phyloP scores from a whole-genome alignment of 1,284 basidiomycete genomes.

The Melanopsichium pennsylvanicum region DNA sequence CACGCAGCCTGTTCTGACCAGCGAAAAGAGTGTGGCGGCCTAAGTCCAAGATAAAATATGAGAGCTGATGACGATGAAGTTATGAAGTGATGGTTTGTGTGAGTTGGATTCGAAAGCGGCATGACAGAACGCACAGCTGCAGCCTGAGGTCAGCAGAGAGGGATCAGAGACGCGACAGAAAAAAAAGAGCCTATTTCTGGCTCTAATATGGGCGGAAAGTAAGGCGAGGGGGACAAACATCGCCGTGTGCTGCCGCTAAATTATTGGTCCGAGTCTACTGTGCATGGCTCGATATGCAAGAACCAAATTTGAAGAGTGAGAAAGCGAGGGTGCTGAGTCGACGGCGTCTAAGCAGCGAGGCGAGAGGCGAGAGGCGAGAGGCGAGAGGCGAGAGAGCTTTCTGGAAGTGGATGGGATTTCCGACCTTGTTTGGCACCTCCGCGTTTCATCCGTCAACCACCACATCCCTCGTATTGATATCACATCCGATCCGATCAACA shows the following conservation, averaged over 20 bases:
- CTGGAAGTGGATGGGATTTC: no score
- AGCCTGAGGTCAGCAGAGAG: not conserved
- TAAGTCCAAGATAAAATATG: no score
- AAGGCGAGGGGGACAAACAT: no score
- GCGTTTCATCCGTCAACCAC: constrained; percentile 13
- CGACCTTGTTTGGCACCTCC: constrained; percentile 10
- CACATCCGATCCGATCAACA: not conserved
- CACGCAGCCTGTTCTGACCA: no score
- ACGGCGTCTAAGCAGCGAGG: constrained; percentile 1
- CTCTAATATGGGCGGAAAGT: not conserved
- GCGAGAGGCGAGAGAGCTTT: constrained; percentile 13
- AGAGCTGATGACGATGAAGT: no score
- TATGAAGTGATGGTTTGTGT: no score
- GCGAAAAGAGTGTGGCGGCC: no score
- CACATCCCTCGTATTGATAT: constrained; percentile 1
- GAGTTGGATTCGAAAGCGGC: no score
- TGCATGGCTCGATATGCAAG: no score
- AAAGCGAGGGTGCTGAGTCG: not conserved
- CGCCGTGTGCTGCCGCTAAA: not conserved
- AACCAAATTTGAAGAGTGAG: no score
- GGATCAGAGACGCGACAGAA: not conserved
- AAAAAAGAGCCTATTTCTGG: not conserved
- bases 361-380: no score
- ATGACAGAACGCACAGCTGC: not conserved
- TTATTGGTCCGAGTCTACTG: no score